A percentile compares a stretch with the other conserved stretches of the same genome.
phyloP scores from a whole-genome alignment of 139 green algal species.

The Chlamydomonas asymmetrica region DNA sequence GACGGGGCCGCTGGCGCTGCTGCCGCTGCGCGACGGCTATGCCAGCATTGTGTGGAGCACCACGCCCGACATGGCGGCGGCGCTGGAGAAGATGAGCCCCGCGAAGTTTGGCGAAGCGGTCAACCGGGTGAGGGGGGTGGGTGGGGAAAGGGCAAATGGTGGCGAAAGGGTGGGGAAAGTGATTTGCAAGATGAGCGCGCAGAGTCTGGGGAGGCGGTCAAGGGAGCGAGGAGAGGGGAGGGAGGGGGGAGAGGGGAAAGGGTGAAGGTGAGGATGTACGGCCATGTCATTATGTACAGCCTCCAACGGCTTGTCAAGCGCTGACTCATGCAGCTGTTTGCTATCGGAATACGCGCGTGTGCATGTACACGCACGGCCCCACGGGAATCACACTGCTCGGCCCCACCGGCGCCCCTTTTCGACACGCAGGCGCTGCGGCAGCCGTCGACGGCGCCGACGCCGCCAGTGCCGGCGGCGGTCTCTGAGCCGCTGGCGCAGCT shows the following conservation, averaged over 20 bases:
- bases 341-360: no score
- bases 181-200: no score
- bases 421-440: constrained; percentile 18
- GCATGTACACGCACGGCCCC: no score
- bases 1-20: constrained; percentile 76
- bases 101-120: constrained; percentile 35
- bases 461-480: not conserved
- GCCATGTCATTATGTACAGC: no score
- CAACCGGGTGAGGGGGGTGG: constrained; percentile 30
- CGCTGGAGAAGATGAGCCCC: constrained; percentile 51
- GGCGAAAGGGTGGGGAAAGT: no score
- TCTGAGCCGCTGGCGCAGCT: not conserved
- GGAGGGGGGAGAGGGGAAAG: no score
- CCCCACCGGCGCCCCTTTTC: not conserved
- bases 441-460: not conserved
- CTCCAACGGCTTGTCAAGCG: no score
- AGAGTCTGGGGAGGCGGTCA: no score
- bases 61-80: constrained; percentile 48
- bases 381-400: not conserved
- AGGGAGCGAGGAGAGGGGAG: no score
- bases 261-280: no score
- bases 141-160: no score
- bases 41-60: constrained; percentile 82
- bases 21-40: constrained; percentile 71
- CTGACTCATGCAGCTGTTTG: no score